Conservation (phyloP, 23 red algal genomes). For the Cyanidioschyzon merolae region DNA sequence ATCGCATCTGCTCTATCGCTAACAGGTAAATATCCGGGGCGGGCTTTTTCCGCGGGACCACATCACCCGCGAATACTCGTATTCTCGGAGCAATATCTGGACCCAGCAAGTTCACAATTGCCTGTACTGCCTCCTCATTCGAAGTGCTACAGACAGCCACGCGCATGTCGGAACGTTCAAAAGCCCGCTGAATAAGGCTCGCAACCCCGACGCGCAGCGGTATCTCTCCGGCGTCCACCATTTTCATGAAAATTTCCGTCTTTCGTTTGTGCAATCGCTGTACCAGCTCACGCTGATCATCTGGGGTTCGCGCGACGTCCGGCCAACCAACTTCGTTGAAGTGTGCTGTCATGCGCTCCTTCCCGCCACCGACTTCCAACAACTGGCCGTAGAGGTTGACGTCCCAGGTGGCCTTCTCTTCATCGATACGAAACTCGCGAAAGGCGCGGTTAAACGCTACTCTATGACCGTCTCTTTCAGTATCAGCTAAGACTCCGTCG, state of each 20-base stretch:
- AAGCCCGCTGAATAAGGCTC: slow-evolving; percentile 36
- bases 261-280: slow-evolving; percentile 66
- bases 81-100: slow-evolving; percentile 30
- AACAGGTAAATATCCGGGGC: slow-evolving; percentile 79
- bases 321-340: slow-evolving; percentile 75
- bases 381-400: slow-evolving; percentile 78
- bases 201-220: slow-evolving; percentile 64
- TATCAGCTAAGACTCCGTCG: slow-evolving; percentile 96
- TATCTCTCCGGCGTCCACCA: slow-evolving; percentile 49
- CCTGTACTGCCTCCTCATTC: slow-evolving; percentile 68
- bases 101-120: slow-evolving; percentile 70
- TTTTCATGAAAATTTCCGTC: slow-evolving; percentile 74
- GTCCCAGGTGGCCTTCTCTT: slow-evolving; percentile 35
- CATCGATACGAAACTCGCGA: slow-evolving; percentile 36
- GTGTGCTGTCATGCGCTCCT: slow-evolving; percentile 91
- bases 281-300: slow-evolving; percentile 37
- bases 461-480: slow-evolving; percentile 86
- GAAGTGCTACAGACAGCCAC: slow-evolving; percentile 83
- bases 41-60: slow-evolving; percentile 82
- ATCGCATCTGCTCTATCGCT: slow-evolving; percentile 32
- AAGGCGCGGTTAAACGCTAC: slow-evolving; percentile 88
- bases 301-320: slow-evolving; percentile 2
- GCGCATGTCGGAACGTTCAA: slow-evolving; percentile 24
- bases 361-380: slow-evolving; percentile 95
- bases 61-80: slow-evolving; percentile 72